Base-by-base conservation (phyloP, 1,284 basidiomycete genomes). In the Trichosporon sp. region DNA sequence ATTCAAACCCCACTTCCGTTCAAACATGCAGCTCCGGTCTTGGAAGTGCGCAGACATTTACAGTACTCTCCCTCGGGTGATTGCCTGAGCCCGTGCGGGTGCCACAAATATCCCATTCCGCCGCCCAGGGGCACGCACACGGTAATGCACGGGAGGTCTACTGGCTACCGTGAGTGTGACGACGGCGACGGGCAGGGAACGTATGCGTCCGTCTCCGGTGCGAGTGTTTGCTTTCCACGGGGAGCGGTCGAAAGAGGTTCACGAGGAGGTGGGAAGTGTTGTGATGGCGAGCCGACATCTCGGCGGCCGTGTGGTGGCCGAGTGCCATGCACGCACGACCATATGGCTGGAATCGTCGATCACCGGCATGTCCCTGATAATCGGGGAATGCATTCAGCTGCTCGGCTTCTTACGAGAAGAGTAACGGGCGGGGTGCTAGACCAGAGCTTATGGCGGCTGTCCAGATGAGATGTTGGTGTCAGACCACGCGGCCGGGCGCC, bases 331-430 rank as follows among this genome's bases (percentile, higher is more conserved):
- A 26, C 51, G 51, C 51, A 54, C 5, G n/a, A 21, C 51, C n/a
- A 19, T 26, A 10, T 48, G 51, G 51, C 51, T 54, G 51, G 51
- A 54, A 54, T 54, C 10, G 51, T 54, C 51, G 51, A 54, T 54
- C 51, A 21, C 16, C 16, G 51, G 21, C 16, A 19, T 16, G 8
- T 10, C 51, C 19, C 51, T 54, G 2, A 1, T 19, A 21, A 54
- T 54, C 51, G 51, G 19, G 51, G 51, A 54, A 21, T 54, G 51
- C 19, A 54, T 54, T 16, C 51, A 54, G 51, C 19, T 7, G 6
- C 8, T 19, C 51, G 51, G n/a, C 16, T 26, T 16, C 51, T 26
- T 54, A 54, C 51, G 51, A 54, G 51, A 54, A 5, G 21, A 19
- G 51, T 54, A 16, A 16, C 51, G 51, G 4, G 51, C 51, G 19